Conservation (phyloP, 352 stramenopile genomes). For the Labyrinthula sp. region DNA sequence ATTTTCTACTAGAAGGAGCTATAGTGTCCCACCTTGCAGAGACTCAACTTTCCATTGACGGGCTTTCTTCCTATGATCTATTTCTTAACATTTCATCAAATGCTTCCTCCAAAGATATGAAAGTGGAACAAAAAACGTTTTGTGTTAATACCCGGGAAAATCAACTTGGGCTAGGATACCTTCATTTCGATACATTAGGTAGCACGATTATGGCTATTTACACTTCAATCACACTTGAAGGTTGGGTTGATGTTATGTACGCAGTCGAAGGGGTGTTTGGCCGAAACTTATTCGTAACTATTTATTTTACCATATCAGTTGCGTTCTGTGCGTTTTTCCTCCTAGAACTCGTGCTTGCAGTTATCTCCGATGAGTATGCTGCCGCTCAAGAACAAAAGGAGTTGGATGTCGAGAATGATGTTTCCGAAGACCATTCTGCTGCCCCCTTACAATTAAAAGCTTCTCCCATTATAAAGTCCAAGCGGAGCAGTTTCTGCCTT, state of each 20-base stretch:
- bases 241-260: conserved; percentile 73
- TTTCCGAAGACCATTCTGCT: too few species aligned
- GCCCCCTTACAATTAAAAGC: too few species aligned
- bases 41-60: too few species aligned
- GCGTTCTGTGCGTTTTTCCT: conserved; percentile 72
- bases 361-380: conserved; percentile 63
- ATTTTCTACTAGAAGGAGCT: too few species aligned
- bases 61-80: too few species aligned
- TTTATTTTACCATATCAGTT: conserved; percentile 67
- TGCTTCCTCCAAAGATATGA: too few species aligned
- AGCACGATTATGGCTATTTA: conserved; percentile 71
- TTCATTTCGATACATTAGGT: conserved; percentile 70
- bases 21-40: too few species aligned
- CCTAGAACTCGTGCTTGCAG: conserved; percentile 69
- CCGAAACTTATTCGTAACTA: conserved; percentile 33
- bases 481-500: too few species aligned
- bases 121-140: too few species aligned
- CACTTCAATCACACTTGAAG: conserved; percentile 71
- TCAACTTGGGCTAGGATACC: conserved; percentile 56
- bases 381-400: conserved; percentile 21
- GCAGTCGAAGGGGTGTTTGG: conserved; percentile 44
- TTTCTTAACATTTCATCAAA: too few species aligned
- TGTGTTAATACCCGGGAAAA: conserved; percentile 25
- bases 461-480: too few species aligned
- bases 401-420: conserved; percentile 27